Percentiles rank a stretch among this genome's conserved stretches.
phyloP scores from a whole-genome alignment of 139 green algal species.

The Micromonas commoda region DNA sequence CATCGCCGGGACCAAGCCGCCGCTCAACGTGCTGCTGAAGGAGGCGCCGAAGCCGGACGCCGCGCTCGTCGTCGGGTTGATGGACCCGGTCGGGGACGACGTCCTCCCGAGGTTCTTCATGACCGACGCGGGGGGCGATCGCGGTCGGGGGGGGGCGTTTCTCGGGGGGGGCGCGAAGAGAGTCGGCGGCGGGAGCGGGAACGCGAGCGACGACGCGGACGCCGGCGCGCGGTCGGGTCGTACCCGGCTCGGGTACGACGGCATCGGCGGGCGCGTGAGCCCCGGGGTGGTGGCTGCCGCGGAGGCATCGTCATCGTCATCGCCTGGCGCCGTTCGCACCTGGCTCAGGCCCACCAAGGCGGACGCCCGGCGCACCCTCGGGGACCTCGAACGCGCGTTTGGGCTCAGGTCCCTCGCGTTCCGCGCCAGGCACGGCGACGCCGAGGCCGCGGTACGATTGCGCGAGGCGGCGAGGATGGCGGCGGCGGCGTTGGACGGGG shows the following conservation, averaged over 20 bases:
- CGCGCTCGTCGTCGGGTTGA: background rate
- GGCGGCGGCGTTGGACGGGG: background rate
- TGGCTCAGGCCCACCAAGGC: background rate
- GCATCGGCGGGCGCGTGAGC: background rate
- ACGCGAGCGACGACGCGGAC: background rate
- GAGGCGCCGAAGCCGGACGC: constrained; percentile 6
- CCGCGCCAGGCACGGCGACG: background rate
- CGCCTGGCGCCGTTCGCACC: background rate
- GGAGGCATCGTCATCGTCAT: background rate
- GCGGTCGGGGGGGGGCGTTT: background rate
- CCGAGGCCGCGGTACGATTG: background rate
- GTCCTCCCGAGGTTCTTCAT: background rate
- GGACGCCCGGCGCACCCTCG: background rate
- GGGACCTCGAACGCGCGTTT: background rate
- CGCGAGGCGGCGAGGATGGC: background rate
- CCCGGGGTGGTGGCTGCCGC: background rate
- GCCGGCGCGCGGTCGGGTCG: background rate
- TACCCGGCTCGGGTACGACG: background rate
- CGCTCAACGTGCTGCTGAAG: constrained; percentile 19
- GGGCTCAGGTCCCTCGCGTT: background rate
- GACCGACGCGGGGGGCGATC: background rate
- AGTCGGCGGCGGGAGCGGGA: too few relatives aligned
- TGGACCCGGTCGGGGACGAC: too few relatives aligned
- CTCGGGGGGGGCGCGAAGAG: background rate
- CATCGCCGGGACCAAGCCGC: background rate